Evolutionary conservation across 1,284 basidiomycete genomes (phyloP).

Genomic region (Flammula alnicola): DNA sequence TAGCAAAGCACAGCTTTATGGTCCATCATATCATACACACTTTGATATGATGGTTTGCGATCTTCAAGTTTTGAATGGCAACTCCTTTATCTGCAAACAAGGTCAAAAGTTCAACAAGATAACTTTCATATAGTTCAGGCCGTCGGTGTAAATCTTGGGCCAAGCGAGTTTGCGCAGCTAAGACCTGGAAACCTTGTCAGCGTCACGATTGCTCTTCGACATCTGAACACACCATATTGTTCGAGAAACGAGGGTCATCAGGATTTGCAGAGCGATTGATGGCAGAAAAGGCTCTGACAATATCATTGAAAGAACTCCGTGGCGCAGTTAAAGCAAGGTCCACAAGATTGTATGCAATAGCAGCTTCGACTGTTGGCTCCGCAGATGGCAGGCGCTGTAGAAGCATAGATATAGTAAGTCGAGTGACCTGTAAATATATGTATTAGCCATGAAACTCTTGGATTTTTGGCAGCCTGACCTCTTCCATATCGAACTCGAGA

Average conservation of each 20-base stretch:
- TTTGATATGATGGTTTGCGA: slow-evolving; percentile 67
- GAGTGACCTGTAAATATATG: slow-evolving; percentile 62
- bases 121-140: slow-evolving; percentile 78
- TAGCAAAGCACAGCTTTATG: slow-evolving; percentile 13
- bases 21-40: slow-evolving; percentile 42
- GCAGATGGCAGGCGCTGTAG: slow-evolving; percentile 86
- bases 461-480: slow-evolving; percentile 50
- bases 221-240: slow-evolving; percentile 68
- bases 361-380: slow-evolving; percentile 86
- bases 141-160: slow-evolving; percentile 77
- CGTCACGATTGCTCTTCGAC: not conserved
- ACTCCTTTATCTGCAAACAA: slow-evolving; percentile 93
- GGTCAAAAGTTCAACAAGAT: slow-evolving; percentile 84
- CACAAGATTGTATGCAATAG: slow-evolving; percentile 90
- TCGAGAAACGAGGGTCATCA: slow-evolving; percentile 85
- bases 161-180: slow-evolving; percentile 88
- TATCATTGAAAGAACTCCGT: slow-evolving; percentile 80
- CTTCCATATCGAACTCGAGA: slow-evolving; percentile 80
- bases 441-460: not conserved
- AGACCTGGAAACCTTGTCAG: slow-evolving; percentile 49
- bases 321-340: slow-evolving; percentile 86
- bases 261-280: slow-evolving; percentile 85
- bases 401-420: slow-evolving; percentile 90
- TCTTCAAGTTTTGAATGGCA: slow-evolving; percentile 82
- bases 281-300: slow-evolving; percentile 85